Evolutionary conservation across 371 early-diverging fungal species (phyloP), one percentile per base, ranked within the genome.

Genomic region (Chytridiales sp.): DNA sequence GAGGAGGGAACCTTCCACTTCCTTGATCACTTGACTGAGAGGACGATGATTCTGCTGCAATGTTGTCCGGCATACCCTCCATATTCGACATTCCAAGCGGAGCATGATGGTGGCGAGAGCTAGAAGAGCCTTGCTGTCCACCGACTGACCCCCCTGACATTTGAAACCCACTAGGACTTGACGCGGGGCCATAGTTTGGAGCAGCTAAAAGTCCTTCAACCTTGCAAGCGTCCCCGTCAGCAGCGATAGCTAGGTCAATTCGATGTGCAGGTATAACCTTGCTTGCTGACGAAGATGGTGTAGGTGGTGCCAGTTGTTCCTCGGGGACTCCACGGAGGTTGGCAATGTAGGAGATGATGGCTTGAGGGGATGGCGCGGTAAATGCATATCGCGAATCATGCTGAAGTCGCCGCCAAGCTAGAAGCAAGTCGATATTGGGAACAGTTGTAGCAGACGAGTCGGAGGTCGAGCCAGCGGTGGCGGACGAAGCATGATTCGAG

Each of bases 321-420:
- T 19, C 13, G 46, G 13, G 26, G 8, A 46, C n/a, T 11, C 21
- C 46, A 9, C 19, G 9, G 46, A 11, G 46, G 26, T 19, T 26
- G n/a, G 8, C 46, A 19, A 21, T 21, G 21, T 13, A 27, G 13
- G 50, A 15, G 11, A 31, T 8, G 32, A 50, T 34, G 24, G 35
- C 50, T 29, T 53, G 15, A 11, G 21, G 6, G 54, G 8, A 19
- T n/a, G 54, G 54, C 22, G 54, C 42, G 15, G 54, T 53, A 27
- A 15, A 39, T 40, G 44, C 40, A 27, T 53, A 53, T n/a, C 54
- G 42, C 21, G 54, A 53, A 11, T 50, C 32, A 8, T 22, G 8
- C 22, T 50, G 50, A 22, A 50, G 9, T 9, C 22, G 8, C 31
- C 30, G 11, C 32, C 29, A 35, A 50, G 13, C 32, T 8, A 50